Conservation (phyloP, 208 protist species). For the Histomonas meleagridis region DNA sequence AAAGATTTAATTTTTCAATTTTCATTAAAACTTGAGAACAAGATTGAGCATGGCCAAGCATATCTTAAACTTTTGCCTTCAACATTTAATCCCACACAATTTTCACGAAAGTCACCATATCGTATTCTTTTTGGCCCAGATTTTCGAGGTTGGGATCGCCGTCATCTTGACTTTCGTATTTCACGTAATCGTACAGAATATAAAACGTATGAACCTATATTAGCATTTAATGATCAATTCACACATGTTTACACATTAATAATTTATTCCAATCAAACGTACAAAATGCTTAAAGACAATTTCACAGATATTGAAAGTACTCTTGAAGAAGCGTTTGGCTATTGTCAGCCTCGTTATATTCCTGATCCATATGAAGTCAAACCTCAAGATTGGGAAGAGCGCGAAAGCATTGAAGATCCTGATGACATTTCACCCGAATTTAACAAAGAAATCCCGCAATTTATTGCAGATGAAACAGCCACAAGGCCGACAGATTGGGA, state of each 20-base stretch:
- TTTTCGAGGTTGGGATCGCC: neutral
- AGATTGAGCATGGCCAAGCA: neutral
- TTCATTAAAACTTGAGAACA: neutral
- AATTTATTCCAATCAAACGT: conserved; percentile 41
- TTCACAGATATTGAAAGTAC: conserved; percentile 34
- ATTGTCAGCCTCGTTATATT: conserved; percentile 35
- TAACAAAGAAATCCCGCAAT: conserved; percentile 44
- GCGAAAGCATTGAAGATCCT: conserved; percentile 51
- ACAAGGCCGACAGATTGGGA: conserved; percentile 49
- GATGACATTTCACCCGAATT: conserved; percentile 47
- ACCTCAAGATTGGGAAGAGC: conserved; percentile 50
- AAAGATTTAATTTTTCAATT: conserved; percentile 13
- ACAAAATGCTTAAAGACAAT: conserved; percentile 46
- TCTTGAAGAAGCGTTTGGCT: conserved; percentile 33
- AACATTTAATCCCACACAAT: neutral
- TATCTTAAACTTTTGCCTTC: neutral
- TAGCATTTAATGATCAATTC: conserved; percentile 38
- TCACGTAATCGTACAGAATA: neutral
- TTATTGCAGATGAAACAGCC: conserved; percentile 41
- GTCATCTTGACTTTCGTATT: neutral
- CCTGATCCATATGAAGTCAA: conserved; percentile 49
- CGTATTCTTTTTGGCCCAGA: neutral
- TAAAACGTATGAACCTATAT: neutral
- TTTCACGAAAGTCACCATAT: neutral
- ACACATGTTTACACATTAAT: conserved; percentile 48